Conservation (phyloP, 2,329 filamentous ascomycete species). For the Stachybotrys elegans region DNA sequence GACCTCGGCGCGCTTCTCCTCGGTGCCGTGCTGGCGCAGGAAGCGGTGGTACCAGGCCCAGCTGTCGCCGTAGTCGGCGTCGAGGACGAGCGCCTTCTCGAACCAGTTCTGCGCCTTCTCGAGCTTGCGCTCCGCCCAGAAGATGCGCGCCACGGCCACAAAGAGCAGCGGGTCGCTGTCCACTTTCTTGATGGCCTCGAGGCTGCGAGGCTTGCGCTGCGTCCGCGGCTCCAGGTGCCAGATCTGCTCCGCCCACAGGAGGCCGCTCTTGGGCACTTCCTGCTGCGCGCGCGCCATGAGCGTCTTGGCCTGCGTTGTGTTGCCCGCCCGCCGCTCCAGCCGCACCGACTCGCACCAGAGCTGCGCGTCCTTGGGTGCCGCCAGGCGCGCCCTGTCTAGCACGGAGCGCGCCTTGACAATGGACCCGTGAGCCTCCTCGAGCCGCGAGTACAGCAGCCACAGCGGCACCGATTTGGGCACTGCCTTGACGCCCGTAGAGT, state of each 20-base stretch:
- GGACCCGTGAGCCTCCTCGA: slow-evolving; percentile 81
- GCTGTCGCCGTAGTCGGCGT: slow-evolving; percentile 82
- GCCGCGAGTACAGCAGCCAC: slow-evolving; percentile 81
- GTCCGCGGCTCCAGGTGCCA: slow-evolving; percentile 90
- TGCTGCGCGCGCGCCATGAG: slow-evolving; percentile 92
- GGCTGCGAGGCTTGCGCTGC: slow-evolving; percentile 81
- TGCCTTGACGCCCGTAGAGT: slow-evolving; percentile 79
- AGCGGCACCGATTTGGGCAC: slow-evolving; percentile 79
- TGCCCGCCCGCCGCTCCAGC: slow-evolving; percentile 82
- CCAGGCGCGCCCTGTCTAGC: slow-evolving; percentile 83
- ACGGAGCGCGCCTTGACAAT: slow-evolving; percentile 90
- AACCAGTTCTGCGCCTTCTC: slow-evolving; percentile 98
- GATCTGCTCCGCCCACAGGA: slow-evolving; percentile 92
- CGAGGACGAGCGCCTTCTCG: slow-evolving; percentile 85
- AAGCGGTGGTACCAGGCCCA: slow-evolving; percentile 99
- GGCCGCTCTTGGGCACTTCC: slow-evolving; percentile 80
- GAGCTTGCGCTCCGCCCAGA: slow-evolving; percentile 88
- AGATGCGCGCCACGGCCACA: slow-evolving; percentile 87
- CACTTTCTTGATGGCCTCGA: slow-evolving; percentile 96
- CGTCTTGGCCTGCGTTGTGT: slow-evolving; percentile 76
- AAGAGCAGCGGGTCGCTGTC: slow-evolving; percentile 89
- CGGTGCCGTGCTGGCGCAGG: slow-evolving; percentile 82
- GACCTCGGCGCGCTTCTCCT: slow-evolving; percentile 86
- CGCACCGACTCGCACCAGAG: slow-evolving; percentile 94
- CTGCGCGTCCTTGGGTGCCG: slow-evolving; percentile 76